These are phyloP conservation scores for Psilocybe tampanensis DNA, from an alignment of 768 basidiomycete genomes.

Conservation along the genomic window DNA sequence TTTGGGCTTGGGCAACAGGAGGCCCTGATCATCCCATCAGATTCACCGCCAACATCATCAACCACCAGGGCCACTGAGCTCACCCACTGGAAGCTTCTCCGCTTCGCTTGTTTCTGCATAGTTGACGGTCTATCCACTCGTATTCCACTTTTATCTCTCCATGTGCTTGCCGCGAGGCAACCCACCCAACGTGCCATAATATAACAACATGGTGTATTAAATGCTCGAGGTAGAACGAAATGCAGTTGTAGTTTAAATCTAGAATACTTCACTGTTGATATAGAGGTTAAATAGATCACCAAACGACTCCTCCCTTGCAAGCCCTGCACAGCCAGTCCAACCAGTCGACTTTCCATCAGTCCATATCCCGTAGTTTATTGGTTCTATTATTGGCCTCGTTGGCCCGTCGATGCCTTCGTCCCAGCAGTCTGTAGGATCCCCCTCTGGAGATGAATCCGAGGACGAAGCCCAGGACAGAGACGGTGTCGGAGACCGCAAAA, in stretches of 20 bases:
- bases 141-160: not conserved
- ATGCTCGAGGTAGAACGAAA: not conserved
- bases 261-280: slow-evolving; percentile 14
- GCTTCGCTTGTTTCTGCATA: slow-evolving; percentile 14
- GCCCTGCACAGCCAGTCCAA: not conserved
- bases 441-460: not conserved
- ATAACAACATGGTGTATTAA: not conserved
- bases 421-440: not conserved
- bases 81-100: slow-evolving; percentile 33
- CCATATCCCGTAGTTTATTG: not conserved
- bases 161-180: slow-evolving; percentile 14
- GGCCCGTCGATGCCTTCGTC: not conserved
- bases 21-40: slow-evolving; percentile 27
- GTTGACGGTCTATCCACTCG: not conserved
- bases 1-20: slow-evolving; percentile 55
- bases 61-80: slow-evolving; percentile 12
- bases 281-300: slow-evolving; percentile 17
- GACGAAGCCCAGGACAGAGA: not conserved
- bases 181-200: not conserved
- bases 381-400: not conserved
- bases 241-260: not conserved
- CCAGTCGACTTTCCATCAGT: not conserved
- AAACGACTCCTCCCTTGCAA: not conserved
- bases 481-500: not conserved
- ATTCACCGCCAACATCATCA: not conserved